Base-by-base conservation (phyloP, 1,139 yeast species). In the Yarrowia galli region DNA sequence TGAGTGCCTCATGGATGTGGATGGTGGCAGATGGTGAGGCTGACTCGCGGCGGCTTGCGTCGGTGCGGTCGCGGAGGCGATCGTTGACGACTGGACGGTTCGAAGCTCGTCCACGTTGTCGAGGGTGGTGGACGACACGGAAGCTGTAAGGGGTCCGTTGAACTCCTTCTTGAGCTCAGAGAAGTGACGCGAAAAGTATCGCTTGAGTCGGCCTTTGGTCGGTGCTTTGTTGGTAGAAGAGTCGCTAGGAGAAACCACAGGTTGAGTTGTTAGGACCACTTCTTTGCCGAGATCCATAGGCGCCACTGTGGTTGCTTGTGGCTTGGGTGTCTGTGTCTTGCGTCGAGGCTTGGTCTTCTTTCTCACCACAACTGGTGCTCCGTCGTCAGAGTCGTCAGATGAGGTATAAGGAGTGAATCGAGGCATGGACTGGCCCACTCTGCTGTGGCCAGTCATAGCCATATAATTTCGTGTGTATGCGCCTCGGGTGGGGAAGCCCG, bases 331-430 rank as follows among this genome's bases (percentile, higher is more conserved):
- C 16, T 25, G 38, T 40, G 64, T 8, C 36, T 42, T 42, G 9
- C 48, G 35, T n/a, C 48, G 63, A 2, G 48, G 23, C 28, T 56
- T 56, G 12, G 35, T 16, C 23, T 58, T 56, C 28, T 56, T 58
- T 2, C 51, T 38, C 20, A 58, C 42, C n/a, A 58, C 64, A 5
- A 58, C 51, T 2, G 15, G 42, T 28, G 28, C 28, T 13, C 42
- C 40, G 22, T 32, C 49, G 36, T 58, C 64, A 23, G 48, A 40
- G 16, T 58, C 64, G 38, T 61, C 66, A 9, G 66, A 61, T 2
- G 66, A 61, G 15, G 66, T 61, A 46, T 61, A 61, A 8, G 66
- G 66, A 3, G 66, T 61, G 64, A 58, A 58, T 32, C 64, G 40
- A 9, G 64, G 64, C 64, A 28, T 20, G 42, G 51, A 32, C 45